Conservation (phyloP, 176 grass and related monocot species). For the Aegilops umbellulata region DNA sequence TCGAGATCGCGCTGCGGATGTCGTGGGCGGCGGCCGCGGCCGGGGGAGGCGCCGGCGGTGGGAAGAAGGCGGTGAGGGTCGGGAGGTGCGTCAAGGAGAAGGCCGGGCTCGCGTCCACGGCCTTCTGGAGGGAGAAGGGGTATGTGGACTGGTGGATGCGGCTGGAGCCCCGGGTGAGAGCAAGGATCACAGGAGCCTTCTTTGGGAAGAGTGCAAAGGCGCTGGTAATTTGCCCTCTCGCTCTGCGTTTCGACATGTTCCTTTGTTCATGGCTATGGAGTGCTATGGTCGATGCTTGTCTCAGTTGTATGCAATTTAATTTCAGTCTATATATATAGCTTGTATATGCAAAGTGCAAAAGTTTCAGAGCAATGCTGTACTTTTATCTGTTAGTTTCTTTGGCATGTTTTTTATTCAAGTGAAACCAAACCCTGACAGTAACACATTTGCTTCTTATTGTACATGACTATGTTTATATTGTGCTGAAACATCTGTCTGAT, state of each 20-base stretch:
- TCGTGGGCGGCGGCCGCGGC: constrained; percentile 54
- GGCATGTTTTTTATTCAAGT: constrained; percentile 3
- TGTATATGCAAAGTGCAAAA: background rate
- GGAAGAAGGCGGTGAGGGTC: constrained; percentile 55
- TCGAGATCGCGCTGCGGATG: constrained; percentile 80
- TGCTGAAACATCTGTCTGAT: background rate
- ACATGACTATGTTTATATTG: background rate
- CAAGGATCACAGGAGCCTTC: constrained; percentile 63
- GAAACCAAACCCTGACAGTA: background rate
- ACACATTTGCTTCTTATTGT: background rate
- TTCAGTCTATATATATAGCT: background rate
- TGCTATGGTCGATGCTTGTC: background rate
- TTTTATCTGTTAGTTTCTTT: background rate
- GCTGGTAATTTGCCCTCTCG: constrained; percentile 58
- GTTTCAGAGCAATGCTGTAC: background rate
- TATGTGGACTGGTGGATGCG: constrained; percentile 90
- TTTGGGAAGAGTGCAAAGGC: constrained; percentile 55
- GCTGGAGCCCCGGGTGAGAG: constrained; percentile 62
- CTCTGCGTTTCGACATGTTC: constrained; percentile 17
- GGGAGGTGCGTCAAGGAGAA: constrained; percentile 76
- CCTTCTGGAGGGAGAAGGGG: constrained; percentile 94
- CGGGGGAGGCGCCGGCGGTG: constrained; percentile 31
- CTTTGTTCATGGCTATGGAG: background rate
- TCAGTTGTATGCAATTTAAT: constrained; percentile 12
- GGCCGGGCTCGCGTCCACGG: constrained; percentile 60